These are phyloP conservation scores for Casuarina glauca DNA, from an alignment of 306 rosid species.

Conservation along the genomic window DNA sequence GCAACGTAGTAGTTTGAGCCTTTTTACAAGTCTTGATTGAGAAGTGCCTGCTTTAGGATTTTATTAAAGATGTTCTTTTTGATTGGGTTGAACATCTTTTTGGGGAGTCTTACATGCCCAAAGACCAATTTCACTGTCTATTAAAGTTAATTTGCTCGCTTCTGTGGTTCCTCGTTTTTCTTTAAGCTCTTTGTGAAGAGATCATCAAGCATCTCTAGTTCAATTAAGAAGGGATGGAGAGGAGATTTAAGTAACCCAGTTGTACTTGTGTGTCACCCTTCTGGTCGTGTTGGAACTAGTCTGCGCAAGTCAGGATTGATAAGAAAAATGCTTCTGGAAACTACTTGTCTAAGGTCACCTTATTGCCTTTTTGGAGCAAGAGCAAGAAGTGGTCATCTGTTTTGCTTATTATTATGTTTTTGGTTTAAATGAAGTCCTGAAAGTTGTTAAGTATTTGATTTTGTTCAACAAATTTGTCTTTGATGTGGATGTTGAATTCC, in stretches of 20 bases:
- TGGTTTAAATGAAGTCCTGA: not conserved
- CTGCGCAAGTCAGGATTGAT: not conserved
- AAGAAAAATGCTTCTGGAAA: not conserved
- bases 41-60: not conserved
- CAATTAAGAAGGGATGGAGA: not conserved
- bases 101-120: not conserved
- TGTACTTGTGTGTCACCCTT: not conserved
- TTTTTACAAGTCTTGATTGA: not conserved
- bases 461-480: not conserved
- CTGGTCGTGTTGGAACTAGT: not conserved
- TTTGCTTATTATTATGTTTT: not conserved
- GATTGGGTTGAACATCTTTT: not conserved
- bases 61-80: not conserved
- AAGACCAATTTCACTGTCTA: not conserved
- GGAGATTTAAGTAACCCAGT: not conserved
- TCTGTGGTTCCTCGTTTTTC: not conserved
- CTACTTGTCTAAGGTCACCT: not conserved
- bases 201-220: not conserved
- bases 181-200: not conserved
- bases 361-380: not conserved
- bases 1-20: not conserved
- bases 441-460: not conserved
- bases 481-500: not conserved
- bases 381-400: too few species aligned
- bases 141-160: not conserved